Evolutionary conservation across 257 asterid species (phyloP), one percentile per base, ranked within the genome.

Genomic region (Rehmannia glutinosa): DNA sequence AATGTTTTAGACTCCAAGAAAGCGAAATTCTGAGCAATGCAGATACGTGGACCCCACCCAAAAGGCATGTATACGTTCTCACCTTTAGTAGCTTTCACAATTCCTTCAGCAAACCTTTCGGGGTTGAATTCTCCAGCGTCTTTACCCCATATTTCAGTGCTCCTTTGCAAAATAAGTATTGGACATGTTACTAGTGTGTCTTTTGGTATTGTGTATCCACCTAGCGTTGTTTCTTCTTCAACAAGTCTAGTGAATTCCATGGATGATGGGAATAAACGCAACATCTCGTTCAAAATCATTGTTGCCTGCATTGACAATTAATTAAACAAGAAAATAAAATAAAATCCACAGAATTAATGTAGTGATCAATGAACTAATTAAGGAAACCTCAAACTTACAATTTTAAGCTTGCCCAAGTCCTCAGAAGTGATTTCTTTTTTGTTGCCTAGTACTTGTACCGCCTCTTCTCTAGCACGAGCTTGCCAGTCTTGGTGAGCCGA

Each of bases 31-130:
- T 33, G 43, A 0, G 61, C 78, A 12, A 74, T 61, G 78, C 82
- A 78, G 1, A 73, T 70, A 9, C 79, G 57, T 6, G 79, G 79
- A 8, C 82, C 82, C 71, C 74, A 69, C 1, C 82, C 78, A 47
- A 73, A 78, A 1, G 82, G 82, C 43, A 78, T 49, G 27, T 3
- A 78, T 0, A 68, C 73, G 6, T n/a, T 12, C 15, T 42, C 42
- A 0, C 82, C 77, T 0, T 73, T 78, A 0, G 82, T 52, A 23
- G 76, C 82, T 51, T 73, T 77, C 19, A 33, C 8, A 16, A 63
- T 60, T 32, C 78, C 78, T 13, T 66, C 69, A 0, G 73, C 73
- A 28, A 73, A 73, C 24, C 77, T 57, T 0, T 32, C 73, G 8
- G 81, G 78, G 23, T 62, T 72, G 59, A 77, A 77, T 1, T 73